A percentile compares a stretch with the other conserved stretches of the same genome.
These are phyloP conservation scores for Cyclospora cayetanensis DNA, from an alignment of 169 alveolate species.

Conservation along the genomic window DNA sequence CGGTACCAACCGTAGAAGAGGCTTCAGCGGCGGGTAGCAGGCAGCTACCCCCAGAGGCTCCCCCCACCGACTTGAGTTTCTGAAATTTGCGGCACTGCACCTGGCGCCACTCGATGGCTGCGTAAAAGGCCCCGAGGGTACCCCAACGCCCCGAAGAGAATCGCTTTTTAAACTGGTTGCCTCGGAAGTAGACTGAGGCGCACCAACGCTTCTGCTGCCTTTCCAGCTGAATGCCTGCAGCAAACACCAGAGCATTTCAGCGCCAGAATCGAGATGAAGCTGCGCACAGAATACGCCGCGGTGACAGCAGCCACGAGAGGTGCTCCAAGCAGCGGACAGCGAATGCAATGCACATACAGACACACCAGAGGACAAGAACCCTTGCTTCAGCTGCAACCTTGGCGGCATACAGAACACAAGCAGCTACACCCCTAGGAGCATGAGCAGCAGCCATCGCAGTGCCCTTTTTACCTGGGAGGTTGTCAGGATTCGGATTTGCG, in stretches of 20 bases:
- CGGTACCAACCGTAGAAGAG: not conserved
- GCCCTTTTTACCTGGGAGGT: too few species aligned
- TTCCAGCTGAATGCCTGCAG: constrained; percentile 50
- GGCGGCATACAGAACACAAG: not conserved
- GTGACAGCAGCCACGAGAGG: too few species aligned
- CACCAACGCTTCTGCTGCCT: constrained; percentile 61
- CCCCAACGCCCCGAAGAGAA: constrained; percentile 64
- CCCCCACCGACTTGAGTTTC: not conserved
- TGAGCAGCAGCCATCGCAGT: too few species aligned
- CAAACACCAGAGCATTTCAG: too few species aligned
- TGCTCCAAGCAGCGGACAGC: too few species aligned
- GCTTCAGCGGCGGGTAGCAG: not conserved
- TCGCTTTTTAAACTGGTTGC: constrained; percentile 40
- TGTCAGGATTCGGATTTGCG: not conserved
- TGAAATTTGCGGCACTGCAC: not conserved
- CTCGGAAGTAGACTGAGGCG: constrained; percentile 56
- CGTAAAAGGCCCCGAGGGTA: constrained; percentile 52
- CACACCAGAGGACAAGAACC: too few species aligned
- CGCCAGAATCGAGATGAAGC: too few species aligned
- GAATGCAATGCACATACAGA: too few species aligned
- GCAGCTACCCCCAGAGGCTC: not conserved
- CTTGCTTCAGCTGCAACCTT: not conserved
- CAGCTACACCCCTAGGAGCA: not conserved
- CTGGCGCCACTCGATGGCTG: constrained; percentile 66
- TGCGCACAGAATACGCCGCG: too few species aligned